Evolutionary conservation across 352 stramenopile genomes (phyloP), one percentile per base, ranked within the genome.

Genomic region (Blastocystis sp.): DNA sequence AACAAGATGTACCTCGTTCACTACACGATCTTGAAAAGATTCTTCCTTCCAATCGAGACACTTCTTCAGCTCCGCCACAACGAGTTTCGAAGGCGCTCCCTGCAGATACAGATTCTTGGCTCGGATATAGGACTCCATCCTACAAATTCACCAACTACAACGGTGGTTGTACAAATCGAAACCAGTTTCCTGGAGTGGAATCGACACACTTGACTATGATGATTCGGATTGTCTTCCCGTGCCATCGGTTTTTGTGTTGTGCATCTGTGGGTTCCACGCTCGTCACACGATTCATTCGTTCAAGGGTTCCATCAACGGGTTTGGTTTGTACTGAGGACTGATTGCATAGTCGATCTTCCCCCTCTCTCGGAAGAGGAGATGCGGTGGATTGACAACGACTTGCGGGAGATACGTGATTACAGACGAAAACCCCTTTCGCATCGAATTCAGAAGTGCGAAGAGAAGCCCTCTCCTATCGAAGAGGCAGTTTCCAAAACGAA

Each of bases 1-100:
- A 46, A 44, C 16, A 21, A 51, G 11, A 2, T 32, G 27, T 81
- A 64, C 69, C 63, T 81, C 24, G 27, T 48, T 81, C 18, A 81
- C 69, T 18, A 81, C 48, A 18, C 51, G 48, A 42, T 81, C 69
- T n/a, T 81, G 69, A 29, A 81, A 81, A 0, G 69, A 34, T 59
- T 64, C 44, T 44, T 81, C 69, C 21, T 21, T 64, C 69, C 69
- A 81, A 18, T 61, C 16, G 21, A 44, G 53, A 64, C 69, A 65
- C 44, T 54, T 34, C 51, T 44, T 27, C 16, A 81, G 34, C 29
- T 38, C 9, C 9, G 38, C 69, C 9, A 81, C 9, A 9, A 81
- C 69, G 0, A 46, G 29, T 16, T 64, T 63, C 24, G 48, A 42
- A 4, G 69, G 69, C 9, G 69, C 46, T 49, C 51, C 69, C 42